phyloP scores from a whole-genome alignment of 495 filamentous ascomycete species.

The Penicillium samsonianum region DNA sequence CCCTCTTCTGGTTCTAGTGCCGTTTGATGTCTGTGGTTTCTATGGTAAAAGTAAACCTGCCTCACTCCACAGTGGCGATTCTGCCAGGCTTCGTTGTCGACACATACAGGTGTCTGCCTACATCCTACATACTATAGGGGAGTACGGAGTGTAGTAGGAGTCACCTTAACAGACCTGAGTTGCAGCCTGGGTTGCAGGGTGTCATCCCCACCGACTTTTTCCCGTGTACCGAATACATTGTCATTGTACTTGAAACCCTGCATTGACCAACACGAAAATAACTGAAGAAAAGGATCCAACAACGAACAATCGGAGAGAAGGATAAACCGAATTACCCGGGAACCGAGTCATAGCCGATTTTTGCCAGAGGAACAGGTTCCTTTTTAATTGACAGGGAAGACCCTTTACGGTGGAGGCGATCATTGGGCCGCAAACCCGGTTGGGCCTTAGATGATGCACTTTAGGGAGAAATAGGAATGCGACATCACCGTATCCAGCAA shows the following conservation, averaged over 20 bases:
- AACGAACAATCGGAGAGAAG: neutral
- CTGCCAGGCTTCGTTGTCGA: neutral
- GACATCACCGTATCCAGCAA: neutral
- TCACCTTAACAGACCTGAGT: neutral
- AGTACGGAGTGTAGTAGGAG: too few relatives aligned
- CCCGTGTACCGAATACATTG: slow-evolving; percentile 26
- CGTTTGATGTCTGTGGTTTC: slow-evolving; percentile 5
- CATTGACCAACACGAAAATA: neutral
- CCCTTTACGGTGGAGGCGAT: slow-evolving; percentile 23
- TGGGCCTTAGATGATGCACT: slow-evolving; percentile 16
- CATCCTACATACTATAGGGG: neutral
- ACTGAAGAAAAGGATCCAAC: neutral
- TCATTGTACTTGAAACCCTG: slow-evolving; percentile 14
- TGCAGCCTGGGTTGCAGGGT: slow-evolving; percentile 14
- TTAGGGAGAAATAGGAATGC: slow-evolving; percentile 10
- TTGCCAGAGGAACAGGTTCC: neutral
- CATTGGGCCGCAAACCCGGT: slow-evolving; percentile 32
- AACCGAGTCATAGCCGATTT: slow-evolving; percentile 5
- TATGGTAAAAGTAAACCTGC: neutral
- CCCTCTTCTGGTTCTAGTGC: slow-evolving; percentile 12
- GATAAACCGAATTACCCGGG: neutral
- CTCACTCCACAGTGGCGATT: slow-evolving; percentile 24
- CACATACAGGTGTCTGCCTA: slow-evolving; percentile 4
- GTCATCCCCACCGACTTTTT: slow-evolving; percentile 32
- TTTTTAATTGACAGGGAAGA: slow-evolving; percentile 9